A percentile compares a stretch with the other conserved stretches of the same genome.
Conservation (phyloP, 1,284 basidiomycete genomes). For the Ustilago xerochloae region DNA sequence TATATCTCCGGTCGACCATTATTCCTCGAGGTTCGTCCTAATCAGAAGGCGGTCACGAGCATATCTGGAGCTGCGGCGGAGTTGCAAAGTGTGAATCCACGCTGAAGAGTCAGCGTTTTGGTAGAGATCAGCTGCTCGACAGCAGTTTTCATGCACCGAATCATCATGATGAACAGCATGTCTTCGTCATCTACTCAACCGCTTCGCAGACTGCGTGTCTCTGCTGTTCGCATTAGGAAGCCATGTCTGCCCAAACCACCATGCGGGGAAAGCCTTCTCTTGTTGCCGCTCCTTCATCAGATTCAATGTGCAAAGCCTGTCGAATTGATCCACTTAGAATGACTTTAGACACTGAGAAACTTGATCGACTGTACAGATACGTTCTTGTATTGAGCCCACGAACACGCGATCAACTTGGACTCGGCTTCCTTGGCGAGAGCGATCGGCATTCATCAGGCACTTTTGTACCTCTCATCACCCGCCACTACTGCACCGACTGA, state of each 20-base stretch:
- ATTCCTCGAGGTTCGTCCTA: neutral
- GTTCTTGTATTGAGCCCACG: too few relatives aligned
- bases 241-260: too few relatives aligned
- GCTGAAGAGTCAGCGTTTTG: too few relatives aligned
- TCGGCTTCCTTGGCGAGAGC: neutral
- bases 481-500: neutral
- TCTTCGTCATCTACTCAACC: conserved; percentile 7
- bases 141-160: neutral
- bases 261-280: too few relatives aligned
- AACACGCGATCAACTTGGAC: neutral
- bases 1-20: neutral
- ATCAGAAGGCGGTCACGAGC: neutral
- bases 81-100: conserved; percentile 6
- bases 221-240: neutral
- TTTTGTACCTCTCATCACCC: neutral
- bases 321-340: neutral
- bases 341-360: too few relatives aligned
- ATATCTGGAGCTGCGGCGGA: neutral
- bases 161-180: neutral
- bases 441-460: conserved; percentile 1
- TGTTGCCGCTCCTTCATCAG: neutral
- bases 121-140: neutral
- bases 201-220: neutral
- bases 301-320: neutral
- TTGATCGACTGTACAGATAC: too few relatives aligned